Base-by-base conservation (phyloP, 176 grass and related monocot genomes). In the Triticum dicoccoides region DNA sequence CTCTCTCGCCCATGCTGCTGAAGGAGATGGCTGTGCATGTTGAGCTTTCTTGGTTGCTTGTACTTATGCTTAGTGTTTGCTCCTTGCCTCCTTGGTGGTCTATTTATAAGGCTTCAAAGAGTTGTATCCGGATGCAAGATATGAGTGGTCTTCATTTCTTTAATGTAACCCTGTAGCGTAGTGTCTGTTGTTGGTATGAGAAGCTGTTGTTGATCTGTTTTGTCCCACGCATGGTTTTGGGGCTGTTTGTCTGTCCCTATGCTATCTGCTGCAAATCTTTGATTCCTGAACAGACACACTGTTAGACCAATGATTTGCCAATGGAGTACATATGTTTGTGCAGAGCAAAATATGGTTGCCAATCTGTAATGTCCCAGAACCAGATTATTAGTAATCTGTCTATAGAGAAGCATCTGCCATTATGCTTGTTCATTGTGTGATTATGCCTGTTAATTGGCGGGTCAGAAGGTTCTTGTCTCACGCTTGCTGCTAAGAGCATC, bases 1-100 rank as follows among this genome's bases (percentile, higher is more conserved):
- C 41, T 83, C 83, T 84, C 58, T 91, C 65, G 8, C 33, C 84
- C 89, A 93, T 93, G 77, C 25, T 78, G 76, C 12, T 88, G 58
- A 59, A 85, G 33, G 86, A 67, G 21, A 78, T 88, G 10, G 25
- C 21, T 52, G 49, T 52, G 11, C 1, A 0, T 58, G 70, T 21
- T 15, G 82, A 63, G 29, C 69, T 76, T 20, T 23, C 42, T 74
- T 51, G 13, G 47, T 51, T 30, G 72, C 11, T 49, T 29, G 44
- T 38, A 68, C 47, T 61, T 86, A 7, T 86, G 83, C 73, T 80
- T 68, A 25, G 51, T 83, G 67, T 67, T 2, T 92, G 75, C 47
- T 80, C 5, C 32, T 8, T 66, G 2, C 39, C 38, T 39, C 38
- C 38, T 9, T 41, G 1, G 38, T 84, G 66, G 14, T 80, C n/a